These are phyloP conservation scores for Coemansia sp. DNA, from an alignment of 192 early-diverging fungal species.

Conservation along the genomic window DNA sequence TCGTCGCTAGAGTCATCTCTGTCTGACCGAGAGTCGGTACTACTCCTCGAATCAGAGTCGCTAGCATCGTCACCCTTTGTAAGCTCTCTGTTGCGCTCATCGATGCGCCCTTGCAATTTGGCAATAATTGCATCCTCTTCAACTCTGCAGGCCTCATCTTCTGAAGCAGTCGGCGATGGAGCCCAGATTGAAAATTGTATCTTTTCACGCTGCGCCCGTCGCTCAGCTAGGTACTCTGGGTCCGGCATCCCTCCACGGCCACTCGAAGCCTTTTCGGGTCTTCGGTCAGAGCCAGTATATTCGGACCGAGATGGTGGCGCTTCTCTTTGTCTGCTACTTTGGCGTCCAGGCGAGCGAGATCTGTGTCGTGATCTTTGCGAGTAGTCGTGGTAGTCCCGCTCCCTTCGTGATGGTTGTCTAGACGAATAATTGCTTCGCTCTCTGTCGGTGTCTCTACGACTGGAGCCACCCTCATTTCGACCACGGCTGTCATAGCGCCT, in stretches of 20 bases:
- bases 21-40: conserved; percentile 24
- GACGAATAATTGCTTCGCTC: not conserved
- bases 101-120: conserved; percentile 24
- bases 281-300: not conserved
- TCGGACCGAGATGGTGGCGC: not conserved
- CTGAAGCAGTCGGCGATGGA: conserved; percentile 58
- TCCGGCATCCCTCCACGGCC: conserved; percentile 20
- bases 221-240: conserved; percentile 34
- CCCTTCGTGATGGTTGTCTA: not conserved
- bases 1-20: conserved; percentile 3
- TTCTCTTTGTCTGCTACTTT: not conserved
- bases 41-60: conserved; percentile 17
- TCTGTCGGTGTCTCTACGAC: conserved; percentile 1
- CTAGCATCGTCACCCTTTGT: conserved; percentile 16
- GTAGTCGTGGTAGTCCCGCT: not conserved
- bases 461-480: not conserved
- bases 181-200: conserved; percentile 60
- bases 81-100: conserved; percentile 3
- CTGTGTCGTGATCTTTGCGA: not conserved
- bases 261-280: not conserved
- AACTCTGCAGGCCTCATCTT: conserved; percentile 48
- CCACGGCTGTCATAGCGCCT: not conserved
- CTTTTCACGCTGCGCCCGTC: conserved; percentile 46
- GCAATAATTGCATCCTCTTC: conserved; percentile 40
- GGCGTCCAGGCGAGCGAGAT: not conserved